A percentile compares a stretch with the other conserved stretches of the same genome.
phyloP scores from a whole-genome alignment of 306 rosid genomes.

The Inga leiocalycina region DNA sequence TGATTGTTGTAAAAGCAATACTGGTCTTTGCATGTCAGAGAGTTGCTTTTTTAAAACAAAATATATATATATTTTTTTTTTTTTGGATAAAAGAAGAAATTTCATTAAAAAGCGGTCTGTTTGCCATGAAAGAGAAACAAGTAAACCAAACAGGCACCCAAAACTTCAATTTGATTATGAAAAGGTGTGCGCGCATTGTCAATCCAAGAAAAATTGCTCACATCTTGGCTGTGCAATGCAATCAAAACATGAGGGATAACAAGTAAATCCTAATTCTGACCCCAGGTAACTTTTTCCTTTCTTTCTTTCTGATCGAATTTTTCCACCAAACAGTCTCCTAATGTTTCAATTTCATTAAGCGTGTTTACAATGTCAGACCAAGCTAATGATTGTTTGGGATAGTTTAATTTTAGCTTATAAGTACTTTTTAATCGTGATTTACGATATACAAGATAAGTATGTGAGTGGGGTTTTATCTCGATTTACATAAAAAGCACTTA shows the following conservation, averaged over 20 bases:
- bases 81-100: background rate
- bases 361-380: background rate
- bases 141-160: background rate
- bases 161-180: background rate
- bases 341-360: background rate
- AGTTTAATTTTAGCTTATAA: no score
- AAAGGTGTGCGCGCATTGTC: background rate
- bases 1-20: slow-evolving; percentile 5
- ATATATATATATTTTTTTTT: background rate
- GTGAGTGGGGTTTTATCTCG: no score
- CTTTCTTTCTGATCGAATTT: background rate
- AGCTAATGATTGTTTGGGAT: no score
- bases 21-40: background rate
- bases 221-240: background rate
- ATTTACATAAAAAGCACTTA: no score
- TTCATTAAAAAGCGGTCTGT: background rate
- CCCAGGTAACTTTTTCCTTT: background rate
- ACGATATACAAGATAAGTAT: no score
- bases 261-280: background rate
- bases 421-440: no score
- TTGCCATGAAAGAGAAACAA: background rate
- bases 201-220: background rate
- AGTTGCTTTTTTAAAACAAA: background rate
- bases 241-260: background rate
- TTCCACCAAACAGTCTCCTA: background rate